Evolutionary conservation across 116 monocot species (phyloP), one percentile per base, ranked within the genome.

Genomic region (Dioscorea cayenensis): DNA sequence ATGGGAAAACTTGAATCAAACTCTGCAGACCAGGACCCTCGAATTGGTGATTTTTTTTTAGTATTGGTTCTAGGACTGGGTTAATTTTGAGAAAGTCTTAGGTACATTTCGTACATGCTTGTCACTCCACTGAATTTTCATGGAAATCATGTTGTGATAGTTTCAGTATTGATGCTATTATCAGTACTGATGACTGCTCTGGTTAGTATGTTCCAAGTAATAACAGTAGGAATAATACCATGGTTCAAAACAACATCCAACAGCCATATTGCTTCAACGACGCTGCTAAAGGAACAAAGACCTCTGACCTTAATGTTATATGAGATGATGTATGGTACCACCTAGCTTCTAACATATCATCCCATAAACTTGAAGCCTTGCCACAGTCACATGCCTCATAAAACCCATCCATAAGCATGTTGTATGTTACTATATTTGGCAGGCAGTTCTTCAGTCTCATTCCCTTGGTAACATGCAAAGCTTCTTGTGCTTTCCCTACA

Each of bases 201-300:
- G 63, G 85, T 82, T 66, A 93, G 71, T 78, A 97, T 97, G 69
- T 58, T 80, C 93, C 93, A 97, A n/a, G 93, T 90, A 75, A 90
- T 81, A 21, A 18, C 55, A 35, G 79, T 90, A 67, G 97, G 97
- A 60, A 66, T 74, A 36, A 93, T 72, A 13, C 81, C 81, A 64
- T 13, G 55, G 55, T 64, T 64, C 70, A 93, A 50, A 6, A 80
- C 86, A 69, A 86, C 83, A 65, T 88, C 77, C 59, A 97, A 78
- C 27, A 93, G 65, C 69, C 81, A 29, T 8, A 80, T 43, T 20
- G 90, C 92, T 73, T 92, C 79, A 50, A 68, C 60, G 16, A 71
- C 75, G 67, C 70, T 84, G 66, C 85, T 80, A 66, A 48, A 83
- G 55, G 85, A 88, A 70, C 93, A 90, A 64, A 97, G 86, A 21